Evolutionary conservation across 768 basidiomycete genomes (phyloP), one percentile per base, ranked within the genome.

Genomic region (Erythrobasidium yunnanense): DNA sequence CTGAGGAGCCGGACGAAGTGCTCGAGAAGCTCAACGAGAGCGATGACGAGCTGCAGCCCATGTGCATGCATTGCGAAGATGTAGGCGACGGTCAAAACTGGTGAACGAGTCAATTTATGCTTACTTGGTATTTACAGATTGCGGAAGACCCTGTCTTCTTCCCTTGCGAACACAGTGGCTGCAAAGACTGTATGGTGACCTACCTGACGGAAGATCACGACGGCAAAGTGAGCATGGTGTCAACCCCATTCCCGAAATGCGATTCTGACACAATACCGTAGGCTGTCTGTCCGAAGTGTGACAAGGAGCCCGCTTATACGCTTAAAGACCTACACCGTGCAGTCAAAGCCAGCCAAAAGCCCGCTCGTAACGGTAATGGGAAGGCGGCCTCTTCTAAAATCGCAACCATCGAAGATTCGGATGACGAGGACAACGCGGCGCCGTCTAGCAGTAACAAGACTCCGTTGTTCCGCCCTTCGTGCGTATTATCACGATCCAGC

Each of bases 131-230:
- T 22, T 27, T 15, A 27, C 69, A 71, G 71, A 80, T 84, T 5
- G 83, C 87, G 81, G 83, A 88, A 62, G 75, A 73, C 2, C 84
- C 85, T 0, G 81, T 84, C 71, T 79, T 89, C 52, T 79, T 90
- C 17, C 87, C 88, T 1, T 91, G 88, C 75, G 80, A 86, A 78
- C 90, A 91, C 72, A 81, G 81, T 72, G 87, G 89, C 66, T 97
- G 92, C 75, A 93, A 88, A 75, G 88, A 90, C 69, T 97, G 92
- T 72, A 87, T 92, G 23, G 75, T 88, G 18, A 81, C 84, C 8
- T 86, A 84, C 71, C 79, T 95, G 27, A 81, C 82, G 20, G 80
- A 80, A 8, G 84, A 85, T 69, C 27, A 55, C 33, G 81, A 85
- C 56, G 85, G 86, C 71, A 8, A 20, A 3, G 57, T 60, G 42